Evolutionary conservation across 148 eudicot genomes (phyloP).

Genomic region (Mesembryanthemum crystallinum): DNA sequence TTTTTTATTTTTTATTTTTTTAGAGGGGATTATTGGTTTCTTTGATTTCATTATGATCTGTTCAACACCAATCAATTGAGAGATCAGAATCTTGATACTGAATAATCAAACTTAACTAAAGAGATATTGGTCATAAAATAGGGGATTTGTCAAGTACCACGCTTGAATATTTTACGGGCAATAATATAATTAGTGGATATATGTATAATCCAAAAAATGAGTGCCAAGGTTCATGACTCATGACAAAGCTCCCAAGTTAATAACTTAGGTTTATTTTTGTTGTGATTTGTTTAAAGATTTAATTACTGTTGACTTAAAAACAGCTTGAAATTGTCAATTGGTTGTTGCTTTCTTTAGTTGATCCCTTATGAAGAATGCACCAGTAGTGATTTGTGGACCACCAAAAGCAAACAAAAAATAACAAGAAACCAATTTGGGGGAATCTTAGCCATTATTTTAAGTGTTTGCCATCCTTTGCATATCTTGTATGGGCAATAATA

Average conservation of each 20-base stretch:
- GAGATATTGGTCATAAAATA: constrained; percentile 23
- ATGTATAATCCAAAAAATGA: constrained; percentile 24
- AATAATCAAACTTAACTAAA: not conserved
- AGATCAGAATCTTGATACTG: not conserved
- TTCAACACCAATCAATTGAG: too few relatives aligned
- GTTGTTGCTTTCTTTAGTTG: constrained; percentile 26
- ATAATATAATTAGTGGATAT: constrained; percentile 10
- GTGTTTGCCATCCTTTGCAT: not conserved
- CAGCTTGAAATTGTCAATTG: constrained; percentile 15
- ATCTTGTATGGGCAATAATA: constrained; percentile 3
- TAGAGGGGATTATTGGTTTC: too few relatives aligned
- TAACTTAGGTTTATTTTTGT: not conserved
- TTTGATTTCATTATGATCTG: too few relatives aligned
- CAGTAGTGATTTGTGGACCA: constrained; percentile 24
- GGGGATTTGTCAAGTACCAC: constrained; percentile 22
- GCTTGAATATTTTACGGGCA: constrained; percentile 17
- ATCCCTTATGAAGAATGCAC: constrained; percentile 29
- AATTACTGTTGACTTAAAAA: not conserved
- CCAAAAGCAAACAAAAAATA: constrained; percentile 2
- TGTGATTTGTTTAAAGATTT: not conserved
- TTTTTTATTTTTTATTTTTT: too few relatives aligned
- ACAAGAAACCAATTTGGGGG: not conserved
- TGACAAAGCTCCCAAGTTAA: constrained; percentile 1
- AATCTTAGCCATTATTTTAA: not conserved
- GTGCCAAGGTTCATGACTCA: constrained; percentile 4